A percentile compares a stretch with the other conserved stretches of the same genome.
Evolutionary conservation across 257 asterid genomes (phyloP).

Genomic region (Fraxinus quadrangulata): DNA sequence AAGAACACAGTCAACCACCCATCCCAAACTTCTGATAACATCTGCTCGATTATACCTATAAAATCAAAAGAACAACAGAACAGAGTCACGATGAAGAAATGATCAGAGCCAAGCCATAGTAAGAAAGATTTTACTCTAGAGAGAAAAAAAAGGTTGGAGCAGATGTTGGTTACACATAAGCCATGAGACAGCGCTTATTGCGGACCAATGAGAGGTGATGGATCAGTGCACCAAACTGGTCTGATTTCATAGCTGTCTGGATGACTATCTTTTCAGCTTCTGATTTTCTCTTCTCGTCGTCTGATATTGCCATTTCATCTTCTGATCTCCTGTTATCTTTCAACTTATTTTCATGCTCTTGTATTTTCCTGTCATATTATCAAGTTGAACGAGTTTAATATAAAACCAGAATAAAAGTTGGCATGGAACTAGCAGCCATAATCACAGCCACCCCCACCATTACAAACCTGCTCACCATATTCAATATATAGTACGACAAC

Average conservation of each 20-base stretch:
- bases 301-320: slow-evolving; percentile 37
- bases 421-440: background rate
- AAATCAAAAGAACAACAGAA: slow-evolving; percentile 10
- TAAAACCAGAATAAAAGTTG: background rate
- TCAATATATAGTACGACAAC: background rate
- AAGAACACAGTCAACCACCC: slow-evolving; percentile 79
- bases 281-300: slow-evolving; percentile 41
- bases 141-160: slow-evolving; percentile 3
- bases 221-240: slow-evolving; percentile 83
- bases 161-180: slow-evolving; percentile 51
- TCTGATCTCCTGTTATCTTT: slow-evolving; percentile 37
- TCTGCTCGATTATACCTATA: slow-evolving; percentile 85
- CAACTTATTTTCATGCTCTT: slow-evolving; percentile 51
- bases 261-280: slow-evolving; percentile 41
- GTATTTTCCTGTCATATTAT: slow-evolving; percentile 50
- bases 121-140: background rate
- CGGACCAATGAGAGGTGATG: slow-evolving; percentile 90
- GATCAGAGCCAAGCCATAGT: background rate
- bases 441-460: background rate
- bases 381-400: background rate
- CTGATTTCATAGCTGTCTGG: slow-evolving; percentile 48
- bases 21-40: slow-evolving; percentile 62
- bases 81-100: slow-evolving; percentile 5
- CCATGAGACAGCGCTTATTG: slow-evolving; percentile 93
- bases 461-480: background rate